Base-by-base conservation (phyloP, 2,329 filamentous ascomycete species). In the Colletotrichum caudatum region DNA sequence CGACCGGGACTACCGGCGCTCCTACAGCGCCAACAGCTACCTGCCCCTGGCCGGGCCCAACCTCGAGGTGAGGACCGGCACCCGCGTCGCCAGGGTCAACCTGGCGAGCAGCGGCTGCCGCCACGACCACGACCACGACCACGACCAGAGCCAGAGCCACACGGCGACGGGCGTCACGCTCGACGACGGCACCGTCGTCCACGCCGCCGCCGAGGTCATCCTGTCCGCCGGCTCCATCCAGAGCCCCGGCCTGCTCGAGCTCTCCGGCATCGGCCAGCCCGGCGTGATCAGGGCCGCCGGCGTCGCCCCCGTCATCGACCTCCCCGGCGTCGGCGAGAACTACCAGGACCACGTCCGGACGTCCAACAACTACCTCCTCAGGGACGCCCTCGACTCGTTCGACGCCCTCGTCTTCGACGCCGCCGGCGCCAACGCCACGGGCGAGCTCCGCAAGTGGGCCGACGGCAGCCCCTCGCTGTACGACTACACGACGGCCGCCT, bases 321-420 rank as follows among this genome's bases (percentile, higher is more conserved):
- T 84, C 48, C 80, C 83, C 1, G 81, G 80, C 33, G 82, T 87
- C 2, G 85, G 85, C 64, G 82, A 84, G 75, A 87, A 87, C 71
- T 78, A 85, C 46, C 83, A 85, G 74, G 85, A 87, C 74, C 85
- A 87, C 74, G 73, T 78, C 61, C 78, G 80, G 46, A 70, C 78
- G 5, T 75, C 74, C 61, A 76, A 78, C 64, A 74, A 74, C 1
- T 79, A 76, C 71, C 74, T 61, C 63, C 76, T 81, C 44, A 78
- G 78, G 50, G 69, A 76, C 26, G 72, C 76, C 20, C 78, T 76
- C 73, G 75, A 72, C 18, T 79, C 79, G 6, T 75, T 77, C 48
- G 79, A 82, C 74, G 46, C 73, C 72, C 51, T 76, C 44, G 69
- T 74, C 62, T 77, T 79, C 60, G 63, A 76, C 5, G 33, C 37